Conservation (phyloP, 306 rosid genomes). For the Glycine tomentella region DNA sequence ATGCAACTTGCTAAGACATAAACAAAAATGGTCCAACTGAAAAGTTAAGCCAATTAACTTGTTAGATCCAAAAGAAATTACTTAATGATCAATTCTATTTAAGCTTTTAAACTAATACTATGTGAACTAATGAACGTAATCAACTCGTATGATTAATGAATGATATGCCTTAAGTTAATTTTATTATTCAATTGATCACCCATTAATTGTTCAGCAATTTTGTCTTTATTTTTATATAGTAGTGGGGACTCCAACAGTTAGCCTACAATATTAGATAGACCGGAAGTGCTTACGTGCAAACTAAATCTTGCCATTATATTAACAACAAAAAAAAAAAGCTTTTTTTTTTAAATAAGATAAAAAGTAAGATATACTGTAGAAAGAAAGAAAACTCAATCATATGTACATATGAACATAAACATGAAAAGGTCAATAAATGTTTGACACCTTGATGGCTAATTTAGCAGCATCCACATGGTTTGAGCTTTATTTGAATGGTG, state of each 20-base stretch:
- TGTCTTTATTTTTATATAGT: not conserved
- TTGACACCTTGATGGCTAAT: not conserved
- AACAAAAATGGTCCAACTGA: not conserved
- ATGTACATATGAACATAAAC: not conserved
- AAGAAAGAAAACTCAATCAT: not conserved
- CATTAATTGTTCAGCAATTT: not conserved
- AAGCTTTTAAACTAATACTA: too few species aligned
- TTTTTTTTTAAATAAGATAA: too few species aligned
- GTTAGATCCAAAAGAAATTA: not conserved
- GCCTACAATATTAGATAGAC: not conserved
- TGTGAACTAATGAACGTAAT: not conserved
- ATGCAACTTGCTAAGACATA: not conserved
- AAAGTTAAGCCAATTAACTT: not conserved
- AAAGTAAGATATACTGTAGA: too few species aligned
- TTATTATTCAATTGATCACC: not conserved
- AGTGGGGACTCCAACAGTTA: not conserved
- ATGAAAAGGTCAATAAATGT: not conserved
- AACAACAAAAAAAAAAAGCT: not conserved
- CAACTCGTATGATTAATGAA: not conserved
- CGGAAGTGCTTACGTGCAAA: not conserved
- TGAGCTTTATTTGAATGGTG: slow-evolving; percentile 15
- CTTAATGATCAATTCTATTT: not conserved
- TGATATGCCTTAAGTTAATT: not conserved
- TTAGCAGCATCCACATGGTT: slow-evolving; percentile 33
- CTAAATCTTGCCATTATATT: not conserved